A percentile compares a stretch with the other conserved stretches of the same genome.
These are phyloP conservation scores for Trichosporon coremiiforme DNA, from an alignment of 1,284 basidiomycete species.

Conservation along the genomic window DNA sequence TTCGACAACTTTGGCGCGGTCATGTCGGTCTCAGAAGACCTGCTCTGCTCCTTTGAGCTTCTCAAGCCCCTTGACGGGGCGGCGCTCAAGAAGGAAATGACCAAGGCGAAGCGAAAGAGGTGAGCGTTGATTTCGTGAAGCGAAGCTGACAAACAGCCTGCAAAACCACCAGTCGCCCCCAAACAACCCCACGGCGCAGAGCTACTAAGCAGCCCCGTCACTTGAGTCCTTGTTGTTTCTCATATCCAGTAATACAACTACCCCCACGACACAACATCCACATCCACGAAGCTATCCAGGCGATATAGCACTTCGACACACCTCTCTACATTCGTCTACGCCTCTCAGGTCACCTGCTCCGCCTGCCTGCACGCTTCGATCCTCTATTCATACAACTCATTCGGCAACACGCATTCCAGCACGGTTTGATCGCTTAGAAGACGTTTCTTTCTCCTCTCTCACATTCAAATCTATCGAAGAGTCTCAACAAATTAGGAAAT, in stretches of 20 bases:
- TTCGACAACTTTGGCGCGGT: constrained; percentile 90
- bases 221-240: neutral
- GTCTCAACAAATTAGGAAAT: neutral
- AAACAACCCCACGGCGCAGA: constrained; percentile 56
- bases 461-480: neutral
- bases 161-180: constrained; percentile 58
- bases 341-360: constrained; percentile 2
- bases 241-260: neutral
- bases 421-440: constrained; percentile 18
- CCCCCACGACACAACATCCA: neutral
- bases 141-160: constrained; percentile 39
- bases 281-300: constrained; percentile 14
- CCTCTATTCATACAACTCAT: constrained; percentile 13
- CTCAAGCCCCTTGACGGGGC: constrained; percentile 94
- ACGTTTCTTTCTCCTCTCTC: constrained; percentile 16
- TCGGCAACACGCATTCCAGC: constrained; percentile 16
- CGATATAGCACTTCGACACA: neutral
- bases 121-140: constrained; percentile 43
- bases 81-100: constrained; percentile 97
- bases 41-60: constrained; percentile 96
- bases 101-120: constrained; percentile 97
- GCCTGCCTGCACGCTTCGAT: constrained; percentile 20
- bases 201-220: constrained; percentile 39
- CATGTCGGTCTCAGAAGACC: constrained; percentile 90
- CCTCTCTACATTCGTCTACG: constrained; percentile 6